Conservation (phyloP, 331 rosid species). For the Acacia concinna region DNA sequence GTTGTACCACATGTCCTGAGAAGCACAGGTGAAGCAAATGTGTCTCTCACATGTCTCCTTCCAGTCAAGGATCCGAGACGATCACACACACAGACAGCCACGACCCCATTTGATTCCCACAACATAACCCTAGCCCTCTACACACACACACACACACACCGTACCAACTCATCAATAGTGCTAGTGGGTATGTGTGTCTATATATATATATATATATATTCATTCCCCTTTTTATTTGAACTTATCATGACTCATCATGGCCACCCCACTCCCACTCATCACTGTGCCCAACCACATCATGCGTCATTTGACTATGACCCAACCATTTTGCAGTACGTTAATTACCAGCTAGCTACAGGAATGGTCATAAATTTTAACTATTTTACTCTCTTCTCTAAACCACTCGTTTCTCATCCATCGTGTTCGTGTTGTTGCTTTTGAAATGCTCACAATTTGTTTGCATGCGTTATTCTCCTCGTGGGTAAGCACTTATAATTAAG, state of each 20-base stretch:
- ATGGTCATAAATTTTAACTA: background rate
- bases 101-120: conserved; percentile 37
- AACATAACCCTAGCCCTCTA: conserved; percentile 15
- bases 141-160: background rate
- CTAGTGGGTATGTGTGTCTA: conserved; percentile 24
- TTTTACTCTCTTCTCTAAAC: background rate
- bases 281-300: background rate
- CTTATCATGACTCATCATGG: background rate
- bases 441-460: background rate
- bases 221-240: conserved; percentile 5
- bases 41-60: conserved; percentile 15
- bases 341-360: background rate
- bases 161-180: conserved; percentile 5
- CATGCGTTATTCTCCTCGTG: background rate
- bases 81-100: conserved; percentile 13
- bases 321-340: conserved; percentile 7
- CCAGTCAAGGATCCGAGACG: conserved; percentile 28
- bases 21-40: background rate
- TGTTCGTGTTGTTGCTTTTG: background rate
- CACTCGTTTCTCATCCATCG: background rate
- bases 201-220: background rate
- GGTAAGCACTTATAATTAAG: background rate
- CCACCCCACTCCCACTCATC: background rate
- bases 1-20: background rate
- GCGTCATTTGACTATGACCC: conserved; percentile 41